phyloP scores from a whole-genome alignment of 2,329 filamentous ascomycete genomes.

The Aspergillus proliferans region DNA sequence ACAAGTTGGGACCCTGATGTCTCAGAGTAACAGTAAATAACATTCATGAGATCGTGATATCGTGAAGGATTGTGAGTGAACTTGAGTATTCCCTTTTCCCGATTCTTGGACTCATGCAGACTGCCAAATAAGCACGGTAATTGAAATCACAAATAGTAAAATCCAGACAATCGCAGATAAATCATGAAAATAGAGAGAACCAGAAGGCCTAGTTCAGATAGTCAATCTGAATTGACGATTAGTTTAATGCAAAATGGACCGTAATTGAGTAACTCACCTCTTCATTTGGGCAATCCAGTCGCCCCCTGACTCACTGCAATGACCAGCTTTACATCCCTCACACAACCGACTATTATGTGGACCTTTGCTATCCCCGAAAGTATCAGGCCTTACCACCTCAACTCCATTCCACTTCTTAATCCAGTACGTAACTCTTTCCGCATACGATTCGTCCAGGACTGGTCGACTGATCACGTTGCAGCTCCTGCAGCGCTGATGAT shows the following conservation, averaged over 20 bases:
- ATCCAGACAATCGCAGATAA: too few relatives aligned
- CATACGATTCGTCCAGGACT: constrained; percentile 33
- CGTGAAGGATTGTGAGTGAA: too few relatives aligned
- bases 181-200: too few relatives aligned
- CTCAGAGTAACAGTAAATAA: too few relatives aligned
- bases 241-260: neutral
- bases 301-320: constrained; percentile 10
- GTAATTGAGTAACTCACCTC: neutral
- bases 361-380: constrained; percentile 12
- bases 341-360: constrained; percentile 23
- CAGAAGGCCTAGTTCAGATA: neutral
- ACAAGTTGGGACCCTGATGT: too few relatives aligned
- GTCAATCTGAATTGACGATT: neutral
- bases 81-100: too few relatives aligned
- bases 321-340: constrained; percentile 29
- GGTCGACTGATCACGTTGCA: constrained; percentile 32
- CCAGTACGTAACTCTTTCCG: constrained; percentile 38
- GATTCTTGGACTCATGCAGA: too few relatives aligned
- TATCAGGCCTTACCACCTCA: constrained; percentile 14
- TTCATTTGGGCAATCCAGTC: neutral
- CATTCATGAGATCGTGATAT: too few relatives aligned
- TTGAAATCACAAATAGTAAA: too few relatives aligned
- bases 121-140: too few relatives aligned
- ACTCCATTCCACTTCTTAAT: constrained; percentile 38
- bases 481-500: constrained; percentile 36